phyloP scores from a whole-genome alignment of 2,329 filamentous ascomycete genomes.

The Pestalotiopsis fici region DNA sequence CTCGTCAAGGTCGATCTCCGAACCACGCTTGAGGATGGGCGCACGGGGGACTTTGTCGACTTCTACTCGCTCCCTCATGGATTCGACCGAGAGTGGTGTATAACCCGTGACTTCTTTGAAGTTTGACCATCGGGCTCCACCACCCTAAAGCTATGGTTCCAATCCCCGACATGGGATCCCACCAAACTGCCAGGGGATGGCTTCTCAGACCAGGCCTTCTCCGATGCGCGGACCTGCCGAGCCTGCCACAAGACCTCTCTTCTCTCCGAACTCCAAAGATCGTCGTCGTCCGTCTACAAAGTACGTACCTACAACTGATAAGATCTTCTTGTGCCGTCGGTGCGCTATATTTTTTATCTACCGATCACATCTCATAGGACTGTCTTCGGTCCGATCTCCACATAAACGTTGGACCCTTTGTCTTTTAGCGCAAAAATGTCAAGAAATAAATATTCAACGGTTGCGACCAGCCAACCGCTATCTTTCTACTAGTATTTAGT shows the following conservation, averaged over 20 bases:
- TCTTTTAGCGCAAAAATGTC: neutral
- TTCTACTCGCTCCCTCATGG: neutral
- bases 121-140: neutral
- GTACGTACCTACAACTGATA: neutral
- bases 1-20: slow-evolving; percentile 1
- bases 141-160: neutral
- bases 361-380: neutral
- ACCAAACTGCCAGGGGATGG: neutral
- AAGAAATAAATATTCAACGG: neutral
- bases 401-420: neutral
- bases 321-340: neutral
- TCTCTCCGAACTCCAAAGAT: neutral
- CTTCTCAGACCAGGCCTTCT: neutral
- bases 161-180: neutral
- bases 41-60: slow-evolving; percentile 2
- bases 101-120: slow-evolving; percentile 1
- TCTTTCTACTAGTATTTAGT: neutral
- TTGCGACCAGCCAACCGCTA: neutral
- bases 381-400: neutral
- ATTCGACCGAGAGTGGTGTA: neutral
- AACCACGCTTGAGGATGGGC: neutral
- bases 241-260: neutral
- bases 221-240: neutral
- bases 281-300: neutral
- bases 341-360: neutral